phyloP scores from a whole-genome alignment of 345 rosid genomes.

The Lenwebbia sp. region DNA sequence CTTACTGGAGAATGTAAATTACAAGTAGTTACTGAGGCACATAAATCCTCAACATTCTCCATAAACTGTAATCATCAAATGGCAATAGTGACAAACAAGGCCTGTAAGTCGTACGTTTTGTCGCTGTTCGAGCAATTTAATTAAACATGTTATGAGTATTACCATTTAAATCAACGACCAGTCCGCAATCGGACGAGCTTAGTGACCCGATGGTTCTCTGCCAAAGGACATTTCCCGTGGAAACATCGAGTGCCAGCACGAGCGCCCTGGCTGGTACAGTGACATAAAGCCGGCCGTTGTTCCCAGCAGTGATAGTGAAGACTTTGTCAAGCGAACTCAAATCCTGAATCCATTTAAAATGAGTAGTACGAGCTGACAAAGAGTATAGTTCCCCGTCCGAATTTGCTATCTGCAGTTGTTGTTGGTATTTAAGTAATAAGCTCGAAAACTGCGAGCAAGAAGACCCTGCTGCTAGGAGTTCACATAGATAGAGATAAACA shows the following conservation, averaged over 20 bases:
- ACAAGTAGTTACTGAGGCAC: background rate
- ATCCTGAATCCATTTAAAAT: slow-evolving; percentile 72
- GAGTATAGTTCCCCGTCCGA: slow-evolving; percentile 72
- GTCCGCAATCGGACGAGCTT: slow-evolving; percentile 24
- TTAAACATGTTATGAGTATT: background rate
- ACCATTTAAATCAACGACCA: slow-evolving; percentile 68
- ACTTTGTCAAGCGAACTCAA: slow-evolving; percentile 44
- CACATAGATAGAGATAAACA: background rate
- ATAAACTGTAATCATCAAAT: background rate
- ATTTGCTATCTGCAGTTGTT: slow-evolving; percentile 52
- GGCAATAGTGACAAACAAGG: background rate
- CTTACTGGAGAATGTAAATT: background rate
- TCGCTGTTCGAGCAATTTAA: background rate
- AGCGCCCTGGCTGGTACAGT: slow-evolving; percentile 38
- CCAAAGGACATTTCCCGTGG: slow-evolving; percentile 63
- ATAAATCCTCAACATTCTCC: background rate
- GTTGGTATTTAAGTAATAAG: background rate
- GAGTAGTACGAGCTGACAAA: slow-evolving; percentile 48
- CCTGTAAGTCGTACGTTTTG: background rate
- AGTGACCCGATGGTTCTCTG: slow-evolving; percentile 56
- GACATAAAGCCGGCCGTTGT: slow-evolving; percentile 62
- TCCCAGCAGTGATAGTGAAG: slow-evolving; percentile 60
- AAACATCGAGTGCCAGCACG: slow-evolving; percentile 53
- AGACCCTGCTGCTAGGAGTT: background rate
- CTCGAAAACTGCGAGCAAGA: background rate